Evolutionary conservation across 2,329 filamentous ascomycete species (phyloP), one percentile per base, ranked within the genome.

Genomic region (Zarea fungicola): DNA sequence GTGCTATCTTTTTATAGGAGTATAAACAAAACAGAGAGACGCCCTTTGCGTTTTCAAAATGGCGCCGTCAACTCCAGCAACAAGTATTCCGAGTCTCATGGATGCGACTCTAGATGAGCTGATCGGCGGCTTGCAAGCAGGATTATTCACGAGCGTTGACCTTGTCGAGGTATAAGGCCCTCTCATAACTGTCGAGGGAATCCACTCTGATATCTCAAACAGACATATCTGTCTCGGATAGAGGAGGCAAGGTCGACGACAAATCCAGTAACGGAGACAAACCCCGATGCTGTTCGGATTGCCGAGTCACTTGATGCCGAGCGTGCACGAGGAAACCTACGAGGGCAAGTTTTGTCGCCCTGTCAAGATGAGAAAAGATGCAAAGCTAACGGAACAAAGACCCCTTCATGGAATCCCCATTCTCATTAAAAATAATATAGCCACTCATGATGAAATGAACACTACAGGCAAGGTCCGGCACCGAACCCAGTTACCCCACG

Each of bases 361-460:
- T n/a, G n/a, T n/a, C n/a, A n/a, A n/a, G n/a, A n/a, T n/a, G n/a
- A n/a, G n/a, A n/a, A n/a, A n/a, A n/a, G n/a, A n/a, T n/a, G n/a
- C n/a, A n/a, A n/a, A n/a, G n/a, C n/a, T n/a, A n/a, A n/a, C n/a
- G n/a, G n/a, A 25, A 18, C 23, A 44, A 1, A 62, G 75, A 1
- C 78, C 79, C 2, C 67, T 85, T 0, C 81, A 86, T 58, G 83
- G 83, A 6, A 72, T 86, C 5, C 83, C 83, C 0, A 76, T 86
- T 21, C 64, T 85, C 5, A 70, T 86, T 65, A 87, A 87, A 62
- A 78, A 84, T 64, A 84, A 83, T 58, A 84, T 87, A 41, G 81
- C 76, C 14, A 85, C 82, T 0, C 60, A 65, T 2, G 81, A 85
- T 58, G 61, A 70, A 51, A 82, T 85, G 79, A 75, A 81, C 57